These are phyloP conservation scores for Bruguiera hainesii DNA, from an alignment of 441 rosid genomes.

Conservation along the genomic window DNA sequence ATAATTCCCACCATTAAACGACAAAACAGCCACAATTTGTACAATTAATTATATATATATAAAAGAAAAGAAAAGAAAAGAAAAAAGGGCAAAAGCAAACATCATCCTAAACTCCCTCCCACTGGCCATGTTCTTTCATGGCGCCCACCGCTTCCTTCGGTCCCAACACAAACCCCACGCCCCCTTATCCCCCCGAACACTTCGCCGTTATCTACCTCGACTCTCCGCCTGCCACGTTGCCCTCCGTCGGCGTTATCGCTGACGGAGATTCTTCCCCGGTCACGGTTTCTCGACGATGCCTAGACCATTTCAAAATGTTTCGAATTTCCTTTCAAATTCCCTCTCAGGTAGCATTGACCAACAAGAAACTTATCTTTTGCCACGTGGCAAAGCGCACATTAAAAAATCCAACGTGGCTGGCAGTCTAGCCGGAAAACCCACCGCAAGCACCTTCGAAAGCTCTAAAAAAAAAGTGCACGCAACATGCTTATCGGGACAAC, in stretches of 20 bases:
- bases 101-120: no score
- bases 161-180: slow-evolving; percentile 18
- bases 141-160: slow-evolving; percentile 23
- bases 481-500: slow-evolving; percentile 28
- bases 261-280: slow-evolving; percentile 27
- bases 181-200: slow-evolving; percentile 10
- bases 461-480: background rate
- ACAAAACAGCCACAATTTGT: no score
- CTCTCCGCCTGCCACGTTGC: slow-evolving; percentile 16
- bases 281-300: slow-evolving; percentile 10
- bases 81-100: no score
- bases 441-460: slow-evolving; percentile 7
- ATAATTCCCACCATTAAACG: slow-evolving; percentile 2
- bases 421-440: background rate
- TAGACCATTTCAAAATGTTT: slow-evolving; percentile 8
- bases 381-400: slow-evolving; percentile 21
- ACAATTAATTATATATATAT: no score
- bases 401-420: slow-evolving; percentile 40
- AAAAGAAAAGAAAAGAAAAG: no score
- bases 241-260: slow-evolving; percentile 20
- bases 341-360: slow-evolving; percentile 32
- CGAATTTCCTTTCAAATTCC: background rate
- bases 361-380: slow-evolving; percentile 21
- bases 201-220: slow-evolving; percentile 27
- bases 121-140: background rate